These are phyloP conservation scores for Acanthamoeba lenticulata DNA, from an alignment of 208 protist species.

Conservation along the genomic window DNA sequence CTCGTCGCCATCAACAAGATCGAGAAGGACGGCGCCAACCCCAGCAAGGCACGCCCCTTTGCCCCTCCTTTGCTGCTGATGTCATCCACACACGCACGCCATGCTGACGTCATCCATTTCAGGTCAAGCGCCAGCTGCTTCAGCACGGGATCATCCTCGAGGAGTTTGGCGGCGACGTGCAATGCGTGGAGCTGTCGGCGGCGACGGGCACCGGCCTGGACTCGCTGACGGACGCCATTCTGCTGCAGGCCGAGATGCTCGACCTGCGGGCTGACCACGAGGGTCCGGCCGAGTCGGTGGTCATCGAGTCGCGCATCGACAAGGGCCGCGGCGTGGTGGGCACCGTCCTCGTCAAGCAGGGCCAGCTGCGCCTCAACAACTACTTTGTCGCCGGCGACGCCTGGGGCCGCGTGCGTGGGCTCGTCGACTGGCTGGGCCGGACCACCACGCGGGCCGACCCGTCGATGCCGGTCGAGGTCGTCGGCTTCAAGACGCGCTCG, in stretches of 20 bases:
- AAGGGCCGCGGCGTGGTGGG: constrained; percentile 55
- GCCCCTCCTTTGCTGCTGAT: background rate
- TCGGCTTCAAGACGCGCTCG: constrained; percentile 78
- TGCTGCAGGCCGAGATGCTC: constrained; percentile 92
- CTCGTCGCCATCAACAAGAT: constrained; percentile 98
- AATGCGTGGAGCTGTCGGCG: constrained; percentile 92
- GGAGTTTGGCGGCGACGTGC: constrained; percentile 94
- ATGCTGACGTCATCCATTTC: too few species aligned
- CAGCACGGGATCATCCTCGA: constrained; percentile 90
- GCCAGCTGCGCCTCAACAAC: constrained; percentile 79
- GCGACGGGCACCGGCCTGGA: constrained; percentile 86
- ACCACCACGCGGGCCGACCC: constrained; percentile 69
- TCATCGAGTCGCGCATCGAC: constrained; percentile 90
- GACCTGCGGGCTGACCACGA: constrained; percentile 90
- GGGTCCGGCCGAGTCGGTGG: constrained; percentile 88
- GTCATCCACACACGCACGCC: background rate
- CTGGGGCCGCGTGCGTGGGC: constrained; percentile 77
- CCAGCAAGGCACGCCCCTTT: constrained; percentile 80
- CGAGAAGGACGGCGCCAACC: constrained; percentile 91
- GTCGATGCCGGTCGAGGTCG: constrained; percentile 76
- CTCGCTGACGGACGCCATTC: constrained; percentile 92
- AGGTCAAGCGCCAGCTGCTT: constrained; percentile 86
- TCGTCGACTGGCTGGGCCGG: constrained; percentile 57
- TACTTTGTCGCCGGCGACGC: constrained; percentile 78
- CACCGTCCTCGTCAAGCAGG: constrained; percentile 77